These are phyloP conservation scores for Xerocomellus intermedius DNA, from an alignment of 768 basidiomycete genomes.

Conservation along the genomic window DNA sequence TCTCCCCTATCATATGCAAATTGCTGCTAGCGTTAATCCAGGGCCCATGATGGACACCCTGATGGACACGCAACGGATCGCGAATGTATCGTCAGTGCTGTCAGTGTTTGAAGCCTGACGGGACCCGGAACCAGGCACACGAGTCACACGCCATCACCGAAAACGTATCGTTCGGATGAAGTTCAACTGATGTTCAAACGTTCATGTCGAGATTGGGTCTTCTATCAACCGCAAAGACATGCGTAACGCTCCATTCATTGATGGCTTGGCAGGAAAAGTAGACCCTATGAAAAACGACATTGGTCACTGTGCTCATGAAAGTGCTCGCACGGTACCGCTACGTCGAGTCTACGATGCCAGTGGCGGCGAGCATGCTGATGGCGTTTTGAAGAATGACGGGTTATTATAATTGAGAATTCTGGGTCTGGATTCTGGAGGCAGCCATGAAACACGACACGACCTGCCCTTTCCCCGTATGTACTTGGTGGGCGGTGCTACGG, in stretches of 20 bases:
- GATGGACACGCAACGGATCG: too few relatives aligned
- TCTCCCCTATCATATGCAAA: too few relatives aligned
- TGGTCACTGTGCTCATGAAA: neutral
- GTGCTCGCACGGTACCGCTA: neutral
- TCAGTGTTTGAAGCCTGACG: neutral
- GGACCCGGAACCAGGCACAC: neutral
- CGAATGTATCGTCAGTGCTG: too few relatives aligned
- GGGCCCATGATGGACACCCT: too few relatives aligned
- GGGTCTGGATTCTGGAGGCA: too few relatives aligned
- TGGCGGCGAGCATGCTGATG: neutral
- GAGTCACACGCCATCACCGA: too few relatives aligned
- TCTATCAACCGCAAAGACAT: too few relatives aligned
- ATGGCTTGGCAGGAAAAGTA: neutral
- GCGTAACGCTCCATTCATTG: neutral
- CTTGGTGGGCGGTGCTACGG: neutral
- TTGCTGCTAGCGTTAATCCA: too few relatives aligned
- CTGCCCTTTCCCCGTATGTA: neutral
- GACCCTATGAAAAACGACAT: neutral
- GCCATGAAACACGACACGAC: too few relatives aligned
- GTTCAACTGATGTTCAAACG: neutral
- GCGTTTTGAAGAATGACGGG: too few relatives aligned
- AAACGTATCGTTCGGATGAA: neutral
- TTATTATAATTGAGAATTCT: neutral
- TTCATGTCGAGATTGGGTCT: too few relatives aligned
- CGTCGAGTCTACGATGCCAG: too few relatives aligned